A percentile compares a stretch with the other conserved stretches of the same genome.
Conservation (phyloP, 345 rosid species). For the Lumnitzera racemosa region DNA sequence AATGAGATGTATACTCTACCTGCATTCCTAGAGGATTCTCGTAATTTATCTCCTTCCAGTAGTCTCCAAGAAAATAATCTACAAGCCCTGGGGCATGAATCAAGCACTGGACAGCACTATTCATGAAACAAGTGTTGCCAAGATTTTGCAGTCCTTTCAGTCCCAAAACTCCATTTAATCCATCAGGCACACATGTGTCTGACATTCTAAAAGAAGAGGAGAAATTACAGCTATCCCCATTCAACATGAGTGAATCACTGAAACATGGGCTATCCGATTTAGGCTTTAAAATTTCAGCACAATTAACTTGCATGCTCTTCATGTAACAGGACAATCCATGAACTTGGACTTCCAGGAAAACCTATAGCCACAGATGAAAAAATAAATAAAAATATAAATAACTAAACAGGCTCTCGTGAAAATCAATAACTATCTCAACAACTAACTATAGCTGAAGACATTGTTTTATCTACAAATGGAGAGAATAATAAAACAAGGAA, state of each 20-base stretch:
- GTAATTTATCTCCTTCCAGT: conserved; percentile 44
- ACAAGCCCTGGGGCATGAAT: conserved; percentile 62
- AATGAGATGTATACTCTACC: conserved; percentile 19
- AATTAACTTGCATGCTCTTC: conserved; percentile 20
- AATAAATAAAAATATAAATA: background rate
- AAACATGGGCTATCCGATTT: conserved; percentile 12
- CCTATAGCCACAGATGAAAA: conserved; percentile 16
- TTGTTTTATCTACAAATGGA: too few relatives aligned
- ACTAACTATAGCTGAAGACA: background rate
- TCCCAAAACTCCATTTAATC: conserved; percentile 35
- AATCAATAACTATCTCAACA: background rate
- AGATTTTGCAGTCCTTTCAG: conserved; percentile 61
- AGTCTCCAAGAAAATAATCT: conserved; percentile 66
- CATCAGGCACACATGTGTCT: conserved; percentile 15
- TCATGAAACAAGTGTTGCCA: conserved; percentile 79
- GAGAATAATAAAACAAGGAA: too few relatives aligned
- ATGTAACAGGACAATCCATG: conserved; percentile 44
- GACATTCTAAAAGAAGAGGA: conserved; percentile 9
- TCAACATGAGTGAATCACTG: conserved; percentile 19
- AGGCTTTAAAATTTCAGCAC: conserved; percentile 15
- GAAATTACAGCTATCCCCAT: conserved; percentile 23
- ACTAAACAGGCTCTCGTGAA: background rate
- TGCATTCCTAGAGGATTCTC: conserved; percentile 61
- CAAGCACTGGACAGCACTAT: conserved; percentile 64
- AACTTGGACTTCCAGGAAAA: conserved; percentile 49